These are phyloP conservation scores for Vitis hybrid DNA, from an alignment of 177 flowering plant species.

Conservation along the genomic window DNA sequence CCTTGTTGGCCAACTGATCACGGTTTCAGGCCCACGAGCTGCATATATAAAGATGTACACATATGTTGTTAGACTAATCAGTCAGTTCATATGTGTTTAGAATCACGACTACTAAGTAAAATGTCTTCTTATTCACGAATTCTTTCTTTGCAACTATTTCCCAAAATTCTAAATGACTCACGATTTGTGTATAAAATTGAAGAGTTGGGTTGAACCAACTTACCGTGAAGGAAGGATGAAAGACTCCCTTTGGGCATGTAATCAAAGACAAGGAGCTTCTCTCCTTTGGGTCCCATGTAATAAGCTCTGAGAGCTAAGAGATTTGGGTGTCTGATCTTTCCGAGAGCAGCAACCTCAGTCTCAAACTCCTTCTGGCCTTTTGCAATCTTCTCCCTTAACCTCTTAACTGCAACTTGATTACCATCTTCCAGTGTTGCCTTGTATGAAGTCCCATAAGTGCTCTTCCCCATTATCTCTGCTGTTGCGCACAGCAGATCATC, in stretches of 20 bases:
- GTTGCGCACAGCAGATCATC: slow-evolving; percentile 93
- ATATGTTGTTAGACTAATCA: no score
- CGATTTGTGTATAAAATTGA: no score
- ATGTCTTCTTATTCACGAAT: no score
- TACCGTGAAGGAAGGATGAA: slow-evolving; percentile 93
- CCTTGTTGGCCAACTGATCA: slow-evolving; percentile 80
- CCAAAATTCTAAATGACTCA: no score
- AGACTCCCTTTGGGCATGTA: slow-evolving; percentile 88
- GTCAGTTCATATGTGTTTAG: no score
- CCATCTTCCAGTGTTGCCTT: slow-evolving; percentile 95
- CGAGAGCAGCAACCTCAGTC: slow-evolving; percentile 17
- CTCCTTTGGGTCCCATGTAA: slow-evolving; percentile 94
- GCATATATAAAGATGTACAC: slow-evolving; percentile 16
- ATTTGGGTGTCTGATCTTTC: slow-evolving; percentile 48
- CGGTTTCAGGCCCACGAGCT: slow-evolving; percentile 89
- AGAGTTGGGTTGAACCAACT: slow-evolving; percentile 12
- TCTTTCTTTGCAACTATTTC: no score
- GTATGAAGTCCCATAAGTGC: slow-evolving; percentile 84
- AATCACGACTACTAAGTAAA: no score
- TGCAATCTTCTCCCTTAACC: slow-evolving; percentile 83
- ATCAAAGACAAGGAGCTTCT: slow-evolving; percentile 97
- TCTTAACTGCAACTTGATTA: slow-evolving; percentile 84
- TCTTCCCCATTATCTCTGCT: slow-evolving; percentile 98
- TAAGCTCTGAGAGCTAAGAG: slow-evolving; percentile 82
- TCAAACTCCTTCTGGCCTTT: slow-evolving; percentile 83